Conservation (phyloP, 1,284 basidiomycete genomes). For the Sanghuangporus weigelae region DNA sequence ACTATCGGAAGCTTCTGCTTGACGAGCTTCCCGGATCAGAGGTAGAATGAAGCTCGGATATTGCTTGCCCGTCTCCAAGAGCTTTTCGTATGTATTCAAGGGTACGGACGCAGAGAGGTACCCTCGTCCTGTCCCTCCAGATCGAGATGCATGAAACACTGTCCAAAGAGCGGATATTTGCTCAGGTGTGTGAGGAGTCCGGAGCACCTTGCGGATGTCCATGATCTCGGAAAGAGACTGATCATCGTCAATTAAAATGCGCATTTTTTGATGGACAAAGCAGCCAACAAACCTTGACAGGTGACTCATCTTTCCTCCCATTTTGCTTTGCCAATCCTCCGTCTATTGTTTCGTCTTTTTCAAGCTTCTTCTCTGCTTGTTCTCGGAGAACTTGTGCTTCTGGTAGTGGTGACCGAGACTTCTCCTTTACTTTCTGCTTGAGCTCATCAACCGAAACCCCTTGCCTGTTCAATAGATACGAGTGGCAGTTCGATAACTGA, state of each 20-base stretch:
- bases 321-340: constrained; percentile 17
- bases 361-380: constrained; percentile 23
- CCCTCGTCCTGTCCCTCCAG: constrained; percentile 71
- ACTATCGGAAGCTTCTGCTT: constrained; percentile 26
- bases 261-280: background rate
- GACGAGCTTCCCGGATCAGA: constrained; percentile 46
- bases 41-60: constrained; percentile 81
- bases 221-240: constrained; percentile 80
- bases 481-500: background rate
- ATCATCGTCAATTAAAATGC: background rate
- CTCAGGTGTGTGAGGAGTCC: constrained; percentile 63
- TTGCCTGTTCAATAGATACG: constrained; percentile 29
- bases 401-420: constrained; percentile 23
- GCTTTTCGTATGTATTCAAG: constrained; percentile 63
- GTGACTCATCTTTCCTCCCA: constrained; percentile 59
- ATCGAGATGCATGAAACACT: constrained; percentile 79
- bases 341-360: constrained; percentile 8
- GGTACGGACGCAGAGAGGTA: constrained; percentile 81
- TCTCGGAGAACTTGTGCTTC: constrained; percentile 24
- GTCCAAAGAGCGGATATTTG: constrained; percentile 83
- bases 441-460: constrained; percentile 39
- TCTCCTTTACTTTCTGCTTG: constrained; percentile 29
- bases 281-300: constrained; percentile 47
- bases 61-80: constrained; percentile 46
- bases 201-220: constrained; percentile 67